A percentile compares a stretch with the other conserved stretches of the same genome.
These are phyloP conservation scores for Teunomyces gatunensis DNA, from an alignment of 805 yeast genomes.

Conservation along the genomic window DNA sequence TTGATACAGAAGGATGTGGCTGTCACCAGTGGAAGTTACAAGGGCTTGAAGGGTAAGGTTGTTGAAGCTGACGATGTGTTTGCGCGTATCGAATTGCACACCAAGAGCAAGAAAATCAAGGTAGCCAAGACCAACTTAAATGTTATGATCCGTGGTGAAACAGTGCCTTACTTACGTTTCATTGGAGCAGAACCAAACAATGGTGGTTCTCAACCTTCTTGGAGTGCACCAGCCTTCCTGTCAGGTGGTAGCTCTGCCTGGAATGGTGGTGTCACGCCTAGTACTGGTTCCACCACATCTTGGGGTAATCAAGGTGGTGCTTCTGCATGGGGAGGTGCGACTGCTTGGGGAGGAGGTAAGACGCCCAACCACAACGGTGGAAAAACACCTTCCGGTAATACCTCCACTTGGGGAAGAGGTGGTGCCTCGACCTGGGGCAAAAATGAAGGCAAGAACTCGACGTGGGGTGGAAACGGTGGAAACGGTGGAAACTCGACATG, in stretches of 20 bases:
- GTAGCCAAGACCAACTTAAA: conserved; percentile 77
- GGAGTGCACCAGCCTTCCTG: conserved; percentile 31
- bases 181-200: conserved; percentile 45
- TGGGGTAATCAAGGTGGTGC: conserved; percentile 38
- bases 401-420: conserved; percentile 49
- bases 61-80: conserved; percentile 89
- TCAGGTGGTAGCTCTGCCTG: conserved; percentile 55
- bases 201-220: conserved; percentile 11
- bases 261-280: conserved; percentile 38
- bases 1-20: conserved; percentile 82
- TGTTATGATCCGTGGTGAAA: conserved; percentile 65
- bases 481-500: conserved; percentile 16
- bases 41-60: conserved; percentile 91
- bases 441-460: conserved; percentile 16
- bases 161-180: conserved; percentile 77
- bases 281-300: conserved; percentile 8
- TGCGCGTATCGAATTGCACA: conserved; percentile 92
- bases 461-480: conserved; percentile 16
- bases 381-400: conserved; percentile 25
- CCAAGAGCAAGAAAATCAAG: conserved; percentile 84
- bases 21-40: conserved; percentile 87
- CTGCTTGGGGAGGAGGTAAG: conserved; percentile 22
- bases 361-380: conserved; percentile 20
- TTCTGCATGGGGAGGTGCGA: conserved; percentile 50
- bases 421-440: conserved; percentile 20